Percentiles rank a stretch among this genome's conserved stretches.
These are phyloP conservation scores for Saitozyma sp. DNA, from an alignment of 768 basidiomycete genomes.

Conservation along the genomic window DNA sequence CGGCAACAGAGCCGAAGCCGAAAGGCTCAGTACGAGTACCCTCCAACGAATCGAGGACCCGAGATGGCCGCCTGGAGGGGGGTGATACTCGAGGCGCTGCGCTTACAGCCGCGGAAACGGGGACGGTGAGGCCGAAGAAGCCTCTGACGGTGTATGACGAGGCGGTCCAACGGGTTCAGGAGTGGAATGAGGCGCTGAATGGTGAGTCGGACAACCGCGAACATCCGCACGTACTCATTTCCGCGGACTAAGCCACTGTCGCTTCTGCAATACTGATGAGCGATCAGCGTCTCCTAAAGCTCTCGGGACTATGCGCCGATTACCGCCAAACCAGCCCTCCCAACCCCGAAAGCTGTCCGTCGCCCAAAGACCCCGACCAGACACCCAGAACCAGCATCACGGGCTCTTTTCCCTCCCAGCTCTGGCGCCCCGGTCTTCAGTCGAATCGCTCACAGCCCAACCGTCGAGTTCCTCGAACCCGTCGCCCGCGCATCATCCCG, in stretches of 20 bases:
- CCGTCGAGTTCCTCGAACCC: conserved; percentile 16
- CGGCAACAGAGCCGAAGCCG: not conserved
- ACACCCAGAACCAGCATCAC: not conserved
- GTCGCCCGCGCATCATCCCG: conserved; percentile 12
- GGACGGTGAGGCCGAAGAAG: conserved; percentile 52
- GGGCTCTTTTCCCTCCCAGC: conserved; percentile 1
- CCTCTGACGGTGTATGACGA: conserved; percentile 74
- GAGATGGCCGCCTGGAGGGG: not conserved
- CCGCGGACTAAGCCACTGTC: no score
- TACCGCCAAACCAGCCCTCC: conserved; percentile 2
- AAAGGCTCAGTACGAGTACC: conserved; percentile 7
- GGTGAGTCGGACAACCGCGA: conserved; percentile 57
- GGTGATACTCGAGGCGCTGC: not conserved
- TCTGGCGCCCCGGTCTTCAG: conserved; percentile 35
- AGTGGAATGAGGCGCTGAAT: conserved; percentile 97
- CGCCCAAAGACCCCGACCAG: no score
- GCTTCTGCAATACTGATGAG: not conserved
- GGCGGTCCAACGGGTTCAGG: conserved; percentile 89
- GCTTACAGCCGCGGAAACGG: conserved; percentile 39
- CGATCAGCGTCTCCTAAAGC: conserved; percentile 52
- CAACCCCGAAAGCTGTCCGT: not conserved
- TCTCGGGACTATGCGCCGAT: conserved; percentile 34
- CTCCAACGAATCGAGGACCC: conserved; percentile 25
- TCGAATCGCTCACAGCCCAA: conserved; percentile 38
- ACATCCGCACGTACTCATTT: no score